Base-by-base conservation (phyloP, 2,329 filamentous ascomycete species). In the Colletotrichum destructivum region DNA sequence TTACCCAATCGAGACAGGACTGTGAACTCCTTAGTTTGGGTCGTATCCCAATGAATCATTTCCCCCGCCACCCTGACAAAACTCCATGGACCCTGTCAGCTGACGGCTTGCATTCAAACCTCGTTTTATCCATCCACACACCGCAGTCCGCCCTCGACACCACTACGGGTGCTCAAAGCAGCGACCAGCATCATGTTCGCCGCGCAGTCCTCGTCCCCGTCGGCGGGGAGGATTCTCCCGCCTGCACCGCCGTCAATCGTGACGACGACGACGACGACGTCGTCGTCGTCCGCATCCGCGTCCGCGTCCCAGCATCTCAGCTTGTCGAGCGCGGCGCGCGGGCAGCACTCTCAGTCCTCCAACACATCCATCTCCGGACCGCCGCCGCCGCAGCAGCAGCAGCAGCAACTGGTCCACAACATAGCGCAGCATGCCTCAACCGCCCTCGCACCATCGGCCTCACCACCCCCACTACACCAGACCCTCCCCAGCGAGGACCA, bases 401-500 rank as follows among this genome's bases (percentile, higher is more conserved):
- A 9, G 35, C 35, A 38, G 9, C 35, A 38, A 38, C 35, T 38
- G 49, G 35, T 38, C 61, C 47, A 46, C 44, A 44, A 44, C 59
- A 26, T 47, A 31, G 64, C 65, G 52, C 61, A 52, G 16, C 67
- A 54, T 44, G 52, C 51, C 15, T 49, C 66, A 4, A 52, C 38
- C 31, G 35, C 52, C 9, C 52, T 49, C 7, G 23, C 68, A 15
- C 55, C 62, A n/a, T 56, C 31, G n/a, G 23, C 21, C 16, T 59
- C 64, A 4, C 26, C 44, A 18, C 59, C 65, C 13, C 61, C 35
- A n/a, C 59, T 80, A 15, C 79, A 81, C 56, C 78, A 81, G 4
- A 82, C 80, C 60, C 81, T 85, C 13, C 84, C 84, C 2, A 81
- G 84, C 3, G 76, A 81, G 57, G 79, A 83, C 62, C 82, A 85